Conservation (phyloP, 139 green algal genomes). For the Tetraselmis chui region DNA sequence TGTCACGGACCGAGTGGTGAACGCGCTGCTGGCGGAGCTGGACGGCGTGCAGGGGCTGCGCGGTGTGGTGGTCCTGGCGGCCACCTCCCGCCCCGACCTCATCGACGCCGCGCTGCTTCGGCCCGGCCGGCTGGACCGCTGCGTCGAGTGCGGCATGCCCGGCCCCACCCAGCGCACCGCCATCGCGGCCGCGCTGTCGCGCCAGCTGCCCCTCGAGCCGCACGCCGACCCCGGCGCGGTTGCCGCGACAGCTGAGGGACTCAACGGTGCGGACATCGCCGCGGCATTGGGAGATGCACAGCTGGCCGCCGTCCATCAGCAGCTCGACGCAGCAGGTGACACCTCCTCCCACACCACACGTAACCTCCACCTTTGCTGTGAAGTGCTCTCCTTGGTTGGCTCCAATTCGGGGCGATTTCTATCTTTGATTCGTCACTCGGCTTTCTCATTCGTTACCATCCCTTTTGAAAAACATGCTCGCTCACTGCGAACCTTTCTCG, state of each 20-base stretch:
- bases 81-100: slow-evolving; percentile 83
- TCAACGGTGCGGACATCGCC: slow-evolving; percentile 69
- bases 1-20: slow-evolving; percentile 90
- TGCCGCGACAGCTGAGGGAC: slow-evolving; percentile 29
- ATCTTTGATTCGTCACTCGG: no score
- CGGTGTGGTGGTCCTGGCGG: slow-evolving; percentile 86
- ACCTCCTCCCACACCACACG: no score
- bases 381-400: no score
- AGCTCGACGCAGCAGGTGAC: slow-evolving; percentile 30
- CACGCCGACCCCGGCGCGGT: slow-evolving; percentile 43
- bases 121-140: slow-evolving; percentile 72
- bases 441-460: no score
- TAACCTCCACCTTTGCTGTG: no score
- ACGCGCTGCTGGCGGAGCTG: slow-evolving; percentile 96
- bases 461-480: no score
- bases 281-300: slow-evolving; percentile 74
- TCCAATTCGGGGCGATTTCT: no score
- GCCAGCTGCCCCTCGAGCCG: slow-evolving; percentile 33
- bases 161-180: slow-evolving; percentile 23
- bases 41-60: slow-evolving; percentile 88
- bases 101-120: slow-evolving; percentile 89
- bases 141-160: slow-evolving; percentile 58
- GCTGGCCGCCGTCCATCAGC: slow-evolving; percentile 67
- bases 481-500: no score
- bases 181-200: slow-evolving; percentile 40